phyloP scores from a whole-genome alignment of 495 filamentous ascomycete genomes.

The Aspergillus biplanus region DNA sequence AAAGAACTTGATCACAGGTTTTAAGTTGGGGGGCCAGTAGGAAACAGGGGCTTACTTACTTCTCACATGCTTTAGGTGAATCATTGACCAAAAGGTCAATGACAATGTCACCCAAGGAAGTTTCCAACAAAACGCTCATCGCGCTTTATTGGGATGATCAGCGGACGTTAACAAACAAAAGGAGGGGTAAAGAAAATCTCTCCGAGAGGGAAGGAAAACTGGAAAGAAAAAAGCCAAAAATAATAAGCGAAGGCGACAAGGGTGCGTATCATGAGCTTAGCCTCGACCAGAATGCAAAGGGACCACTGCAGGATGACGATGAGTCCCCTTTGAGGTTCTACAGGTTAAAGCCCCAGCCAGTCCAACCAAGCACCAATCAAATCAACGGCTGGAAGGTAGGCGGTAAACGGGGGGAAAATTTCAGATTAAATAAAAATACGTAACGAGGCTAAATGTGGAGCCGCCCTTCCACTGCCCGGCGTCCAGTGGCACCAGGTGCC shows the following conservation, averaged over 20 bases:
- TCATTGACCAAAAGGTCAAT: constrained; percentile 88
- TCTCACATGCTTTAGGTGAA: constrained; percentile 87
- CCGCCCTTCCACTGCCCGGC: constrained; percentile 20
- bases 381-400: neutral
- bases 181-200: constrained; percentile 7
- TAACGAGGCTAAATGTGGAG: constrained; percentile 19
- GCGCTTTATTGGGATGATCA: constrained; percentile 30
- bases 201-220: too few species aligned
- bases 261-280: constrained; percentile 6
- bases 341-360: neutral
- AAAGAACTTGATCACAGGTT: constrained; percentile 7
- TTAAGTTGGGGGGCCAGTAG: neutral
- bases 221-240: constrained; percentile 5
- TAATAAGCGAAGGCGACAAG: constrained; percentile 1
- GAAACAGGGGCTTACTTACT: constrained; percentile 59
- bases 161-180: constrained; percentile 31
- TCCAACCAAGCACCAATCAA: neutral
- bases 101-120: constrained; percentile 88
- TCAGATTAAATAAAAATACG: neutral
- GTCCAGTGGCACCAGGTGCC: too few species aligned
- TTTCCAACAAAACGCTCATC: constrained; percentile 87
- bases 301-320: neutral
- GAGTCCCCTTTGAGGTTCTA: neutral
- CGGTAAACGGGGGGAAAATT: constrained; percentile 3
- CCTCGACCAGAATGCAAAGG: constrained; percentile 9